phyloP scores from a whole-genome alignment of 768 basidiomycete species.

The Mycena metata region DNA sequence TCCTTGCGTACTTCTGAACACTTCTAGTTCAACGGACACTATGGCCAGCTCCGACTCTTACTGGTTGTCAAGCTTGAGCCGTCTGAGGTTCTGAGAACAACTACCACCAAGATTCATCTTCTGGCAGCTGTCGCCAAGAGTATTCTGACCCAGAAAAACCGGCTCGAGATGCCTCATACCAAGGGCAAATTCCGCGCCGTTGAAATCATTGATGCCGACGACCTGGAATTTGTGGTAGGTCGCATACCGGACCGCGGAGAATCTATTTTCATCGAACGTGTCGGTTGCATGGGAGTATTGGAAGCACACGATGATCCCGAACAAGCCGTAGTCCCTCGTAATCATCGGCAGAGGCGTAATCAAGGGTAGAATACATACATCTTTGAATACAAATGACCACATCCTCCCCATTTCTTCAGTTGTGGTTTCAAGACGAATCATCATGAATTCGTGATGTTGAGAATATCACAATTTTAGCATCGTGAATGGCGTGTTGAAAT shows the following conservation, averaged over 20 bases:
- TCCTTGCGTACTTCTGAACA: no score
- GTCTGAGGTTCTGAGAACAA: background rate
- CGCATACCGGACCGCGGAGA: slow-evolving; percentile 19
- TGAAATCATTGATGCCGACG: slow-evolving; percentile 8
- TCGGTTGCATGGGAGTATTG: slow-evolving; percentile 10
- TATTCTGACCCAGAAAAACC: slow-evolving; percentile 18
- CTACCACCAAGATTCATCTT: slow-evolving; percentile 14
- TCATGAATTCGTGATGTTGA: slow-evolving; percentile 16
- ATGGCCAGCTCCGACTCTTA: no score
- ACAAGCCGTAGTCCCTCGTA: slow-evolving; percentile 14
- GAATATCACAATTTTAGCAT: background rate
- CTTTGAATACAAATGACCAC: background rate
- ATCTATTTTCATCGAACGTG: slow-evolving; percentile 9
- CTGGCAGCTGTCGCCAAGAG: slow-evolving; percentile 8
- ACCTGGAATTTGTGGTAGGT: slow-evolving; percentile 11
- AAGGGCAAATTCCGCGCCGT: slow-evolving; percentile 19
- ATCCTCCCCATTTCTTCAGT: no score
- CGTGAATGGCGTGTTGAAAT: slow-evolving; percentile 11
- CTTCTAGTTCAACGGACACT: no score
- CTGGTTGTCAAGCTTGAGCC: no score
- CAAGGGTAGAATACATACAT: background rate
- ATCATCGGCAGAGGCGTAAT: slow-evolving; percentile 4
- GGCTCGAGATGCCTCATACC: slow-evolving; percentile 19
- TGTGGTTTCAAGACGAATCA: background rate
- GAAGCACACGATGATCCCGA: slow-evolving; percentile 12